Conservation (phyloP, 352 stramenopile genomes). For the Phytophthora rubi region DNA sequence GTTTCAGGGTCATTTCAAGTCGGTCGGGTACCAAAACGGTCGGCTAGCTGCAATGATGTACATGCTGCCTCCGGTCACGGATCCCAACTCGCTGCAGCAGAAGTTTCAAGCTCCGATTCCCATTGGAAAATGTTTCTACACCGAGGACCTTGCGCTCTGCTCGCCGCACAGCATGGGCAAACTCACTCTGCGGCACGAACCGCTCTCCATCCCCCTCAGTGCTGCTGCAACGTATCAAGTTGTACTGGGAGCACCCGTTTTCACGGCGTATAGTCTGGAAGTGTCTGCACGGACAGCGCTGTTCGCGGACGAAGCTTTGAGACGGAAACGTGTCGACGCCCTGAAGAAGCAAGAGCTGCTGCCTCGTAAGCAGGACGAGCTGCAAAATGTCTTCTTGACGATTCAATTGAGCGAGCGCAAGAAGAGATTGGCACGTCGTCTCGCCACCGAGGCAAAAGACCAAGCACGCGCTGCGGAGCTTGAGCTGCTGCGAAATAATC, state of each 20-base stretch:
- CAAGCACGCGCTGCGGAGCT: slow-evolving; percentile 50
- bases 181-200: slow-evolving; percentile 72
- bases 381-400: slow-evolving; percentile 73
- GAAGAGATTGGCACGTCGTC: slow-evolving; percentile 54
- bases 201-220: slow-evolving; percentile 53
- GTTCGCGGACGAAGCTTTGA: slow-evolving; percentile 57
- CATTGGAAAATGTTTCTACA: slow-evolving; percentile 63
- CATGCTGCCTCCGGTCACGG: slow-evolving; percentile 42
- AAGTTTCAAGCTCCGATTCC: slow-evolving; percentile 38
- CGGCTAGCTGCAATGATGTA: slow-evolving; percentile 82
- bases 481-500: slow-evolving; percentile 53
- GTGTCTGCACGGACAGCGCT: slow-evolving; percentile 52
- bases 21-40: slow-evolving; percentile 74
- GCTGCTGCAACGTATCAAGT: slow-evolving; percentile 69
- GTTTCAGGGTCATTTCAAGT: slow-evolving; percentile 81
- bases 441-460: slow-evolving; percentile 61
- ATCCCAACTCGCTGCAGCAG: slow-evolving; percentile 14
- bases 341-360: slow-evolving; percentile 76
- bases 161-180: slow-evolving; percentile 72
- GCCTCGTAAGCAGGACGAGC: slow-evolving; percentile 59
- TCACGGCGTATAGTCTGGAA: slow-evolving; percentile 74
- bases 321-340: slow-evolving; percentile 54
- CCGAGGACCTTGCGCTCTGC: slow-evolving; percentile 62
- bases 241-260: slow-evolving; percentile 72
- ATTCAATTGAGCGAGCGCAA: slow-evolving; percentile 77